Evolutionary conservation across 2,329 filamentous ascomycete species (phyloP).

Genomic region (Epichloe uncinata): DNA sequence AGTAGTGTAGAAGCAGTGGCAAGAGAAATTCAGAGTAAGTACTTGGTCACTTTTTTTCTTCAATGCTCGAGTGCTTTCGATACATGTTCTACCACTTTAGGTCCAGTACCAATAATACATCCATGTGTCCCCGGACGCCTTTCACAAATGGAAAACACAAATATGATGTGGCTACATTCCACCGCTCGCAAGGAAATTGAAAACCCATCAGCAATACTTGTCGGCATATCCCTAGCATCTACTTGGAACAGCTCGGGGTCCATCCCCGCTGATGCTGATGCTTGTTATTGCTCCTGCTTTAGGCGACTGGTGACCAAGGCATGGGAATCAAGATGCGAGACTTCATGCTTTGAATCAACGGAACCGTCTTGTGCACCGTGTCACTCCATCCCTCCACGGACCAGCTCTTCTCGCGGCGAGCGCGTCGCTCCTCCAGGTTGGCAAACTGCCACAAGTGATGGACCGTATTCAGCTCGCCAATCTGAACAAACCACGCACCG

Average conservation of each 20-base stretch:
- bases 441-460: conserved; percentile 99
- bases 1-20: too few species aligned
- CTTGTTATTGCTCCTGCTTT: conserved; percentile 12
- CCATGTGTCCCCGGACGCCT: neutral
- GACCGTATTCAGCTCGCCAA: conserved; percentile 93
- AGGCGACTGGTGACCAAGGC: conserved; percentile 91
- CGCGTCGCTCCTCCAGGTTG: conserved; percentile 84
- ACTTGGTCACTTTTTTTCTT: neutral
- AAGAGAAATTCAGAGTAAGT: neutral
- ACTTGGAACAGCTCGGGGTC: too few species aligned
- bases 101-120: conserved; percentile 3
- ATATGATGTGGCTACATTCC: neutral
- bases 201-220: neutral
- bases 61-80: conserved; percentile 3
- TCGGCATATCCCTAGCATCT: neutral
- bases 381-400: conserved; percentile 89
- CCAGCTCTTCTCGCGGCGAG: conserved; percentile 90
- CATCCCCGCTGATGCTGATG: too few species aligned
- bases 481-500: conserved; percentile 96
- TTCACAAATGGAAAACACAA: conserved; percentile 4
- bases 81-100: neutral
- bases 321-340: conserved; percentile 85
- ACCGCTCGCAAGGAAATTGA: neutral
- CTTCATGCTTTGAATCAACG: conserved; percentile 93
- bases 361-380: conserved; percentile 96